These are phyloP conservation scores for Suillus clintonianus DNA, from an alignment of 768 basidiomycete species.

Conservation along the genomic window DNA sequence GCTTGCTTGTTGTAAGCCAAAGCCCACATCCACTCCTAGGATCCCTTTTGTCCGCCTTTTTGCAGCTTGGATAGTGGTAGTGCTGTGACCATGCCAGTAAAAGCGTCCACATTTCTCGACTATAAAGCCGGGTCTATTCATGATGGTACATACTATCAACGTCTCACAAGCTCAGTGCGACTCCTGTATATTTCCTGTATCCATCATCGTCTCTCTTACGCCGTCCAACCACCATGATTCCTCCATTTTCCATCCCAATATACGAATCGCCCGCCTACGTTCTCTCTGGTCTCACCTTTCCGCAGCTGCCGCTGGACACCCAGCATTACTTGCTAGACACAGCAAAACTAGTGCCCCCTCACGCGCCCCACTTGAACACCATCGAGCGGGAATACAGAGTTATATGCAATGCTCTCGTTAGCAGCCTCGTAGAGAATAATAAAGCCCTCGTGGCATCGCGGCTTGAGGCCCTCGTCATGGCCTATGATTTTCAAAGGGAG, in stretches of 20 bases:
- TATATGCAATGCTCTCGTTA: background rate
- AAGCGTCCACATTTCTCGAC: background rate
- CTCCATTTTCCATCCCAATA: slow-evolving; percentile 4
- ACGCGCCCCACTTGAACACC: background rate
- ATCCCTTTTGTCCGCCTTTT: background rate
- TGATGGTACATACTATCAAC: background rate
- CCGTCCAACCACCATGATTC: slow-evolving; percentile 5
- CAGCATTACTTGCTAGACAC: slow-evolving; percentile 5
- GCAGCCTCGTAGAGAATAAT: background rate
- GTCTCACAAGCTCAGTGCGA: background rate
- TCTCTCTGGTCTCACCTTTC: slow-evolving; percentile 5
- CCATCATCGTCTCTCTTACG: background rate
- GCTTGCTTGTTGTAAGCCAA: background rate
- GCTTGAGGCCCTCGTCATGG: background rate
- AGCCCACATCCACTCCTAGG: background rate
- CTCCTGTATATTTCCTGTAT: background rate
- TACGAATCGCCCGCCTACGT: slow-evolving; percentile 7
- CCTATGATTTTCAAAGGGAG: background rate
- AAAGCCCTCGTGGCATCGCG: background rate
- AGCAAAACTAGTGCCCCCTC: background rate
- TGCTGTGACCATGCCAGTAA: background rate
- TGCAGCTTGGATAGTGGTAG: background rate
- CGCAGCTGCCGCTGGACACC: slow-evolving; percentile 1
- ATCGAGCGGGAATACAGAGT: background rate
- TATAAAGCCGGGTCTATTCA: background rate